Evolutionary conservation across 768 basidiomycete genomes (phyloP).

Genomic region (Pulveroboletus sp.): DNA sequence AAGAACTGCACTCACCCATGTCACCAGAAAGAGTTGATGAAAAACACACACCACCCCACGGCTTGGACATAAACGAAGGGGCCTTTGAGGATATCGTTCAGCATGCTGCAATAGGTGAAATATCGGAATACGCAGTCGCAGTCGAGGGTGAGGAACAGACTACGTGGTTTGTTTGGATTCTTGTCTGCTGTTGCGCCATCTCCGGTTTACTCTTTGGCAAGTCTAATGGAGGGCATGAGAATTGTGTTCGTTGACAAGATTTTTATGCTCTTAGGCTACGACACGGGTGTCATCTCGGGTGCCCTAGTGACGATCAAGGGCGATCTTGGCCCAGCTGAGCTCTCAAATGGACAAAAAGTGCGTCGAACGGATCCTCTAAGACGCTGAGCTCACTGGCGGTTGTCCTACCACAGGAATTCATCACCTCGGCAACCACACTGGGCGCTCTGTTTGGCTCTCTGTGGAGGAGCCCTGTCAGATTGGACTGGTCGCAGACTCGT

Average conservation of each 20-base stretch:
- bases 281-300: constrained; percentile 79
- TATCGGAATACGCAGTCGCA: constrained; percentile 57
- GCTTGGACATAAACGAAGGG: neutral
- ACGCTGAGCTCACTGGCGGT: neutral
- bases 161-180: constrained; percentile 75
- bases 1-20: too few species aligned
- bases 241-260: too few species aligned
- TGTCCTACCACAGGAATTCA: constrained; percentile 55
- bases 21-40: neutral
- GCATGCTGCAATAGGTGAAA: constrained; percentile 38
- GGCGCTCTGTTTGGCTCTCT: constrained; percentile 72
- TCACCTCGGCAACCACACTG: constrained; percentile 76
- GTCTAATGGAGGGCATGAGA: constrained; percentile 14
- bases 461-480: constrained; percentile 67
- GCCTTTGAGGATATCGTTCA: constrained; percentile 17
- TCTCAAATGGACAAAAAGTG: constrained; percentile 67
- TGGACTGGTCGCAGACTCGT: constrained; percentile 66
- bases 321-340: constrained; percentile 55
- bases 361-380: too few species aligned
- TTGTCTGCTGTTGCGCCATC: constrained; percentile 70
- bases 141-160: constrained; percentile 65
- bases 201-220: constrained; percentile 74
- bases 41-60: neutral
- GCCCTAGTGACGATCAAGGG: constrained; percentile 69
- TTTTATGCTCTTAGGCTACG: constrained; percentile 52